phyloP scores from a whole-genome alignment of 768 basidiomycete species.

The Pleurotus ostreatus region DNA sequence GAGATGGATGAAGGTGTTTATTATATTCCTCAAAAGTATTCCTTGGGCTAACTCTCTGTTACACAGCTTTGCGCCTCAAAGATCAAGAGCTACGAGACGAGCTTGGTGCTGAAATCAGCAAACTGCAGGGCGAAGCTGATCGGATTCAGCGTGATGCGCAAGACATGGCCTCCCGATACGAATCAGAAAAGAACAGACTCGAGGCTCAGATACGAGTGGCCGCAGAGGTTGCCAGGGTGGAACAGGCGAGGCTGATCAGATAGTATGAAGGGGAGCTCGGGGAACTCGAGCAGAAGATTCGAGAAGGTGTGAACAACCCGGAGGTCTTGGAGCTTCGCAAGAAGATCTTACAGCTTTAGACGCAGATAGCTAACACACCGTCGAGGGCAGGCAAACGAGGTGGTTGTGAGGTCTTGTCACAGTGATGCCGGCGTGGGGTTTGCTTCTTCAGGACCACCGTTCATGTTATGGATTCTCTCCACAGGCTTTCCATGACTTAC shows the following conservation, averaged over 20 bases:
- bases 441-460: too few species aligned
- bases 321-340: background rate
- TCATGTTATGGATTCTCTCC: too few species aligned
- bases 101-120: background rate
- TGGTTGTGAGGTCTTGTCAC: background rate
- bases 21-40: slow-evolving; percentile 9
- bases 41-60: background rate
- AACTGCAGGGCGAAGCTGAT: background rate
- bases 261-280: background rate
- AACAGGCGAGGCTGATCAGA: background rate
- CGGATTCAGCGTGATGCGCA: background rate
- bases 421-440: background rate
- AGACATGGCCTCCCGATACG: background rate
- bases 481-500: too few species aligned
- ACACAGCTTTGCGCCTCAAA: background rate
- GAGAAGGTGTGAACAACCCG: background rate
- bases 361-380: background rate
- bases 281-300: background rate
- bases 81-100: background rate
- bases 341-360: background rate
- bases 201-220: slow-evolving; percentile 1
- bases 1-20: background rate
- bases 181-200: background rate
- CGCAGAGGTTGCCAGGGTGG: slow-evolving; percentile 2
- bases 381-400: background rate